A percentile compares a stretch with the other conserved stretches of the same genome.
These are phyloP conservation scores for Polyporus arcularius DNA, from an alignment of 768 basidiomycete genomes.

Conservation along the genomic window DNA sequence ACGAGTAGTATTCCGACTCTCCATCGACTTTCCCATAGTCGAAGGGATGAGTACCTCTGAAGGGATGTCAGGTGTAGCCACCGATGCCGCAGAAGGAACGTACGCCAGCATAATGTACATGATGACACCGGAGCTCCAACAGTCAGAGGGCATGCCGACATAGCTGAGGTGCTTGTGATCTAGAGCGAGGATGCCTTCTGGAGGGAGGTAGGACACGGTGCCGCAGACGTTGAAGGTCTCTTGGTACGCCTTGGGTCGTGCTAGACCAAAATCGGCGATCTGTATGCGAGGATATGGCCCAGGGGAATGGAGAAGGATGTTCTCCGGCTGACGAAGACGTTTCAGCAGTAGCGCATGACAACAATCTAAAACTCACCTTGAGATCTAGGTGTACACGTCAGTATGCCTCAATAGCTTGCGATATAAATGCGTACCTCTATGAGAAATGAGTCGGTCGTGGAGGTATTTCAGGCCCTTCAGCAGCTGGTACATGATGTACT, in stretches of 20 bases:
- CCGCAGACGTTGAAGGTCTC: slow-evolving; percentile 86
- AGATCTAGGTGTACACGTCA: slow-evolving; percentile 45
- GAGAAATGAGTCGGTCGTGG: slow-evolving; percentile 72
- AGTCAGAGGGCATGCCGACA: slow-evolving; percentile 83
- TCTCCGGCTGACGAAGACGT: slow-evolving; percentile 60
- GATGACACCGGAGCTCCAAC: slow-evolving; percentile 85
- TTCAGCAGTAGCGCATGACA: not conserved
- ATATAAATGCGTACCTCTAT: slow-evolving; percentile 57
- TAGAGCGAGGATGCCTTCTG: slow-evolving; percentile 80
- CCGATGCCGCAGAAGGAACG: slow-evolving; percentile 29
- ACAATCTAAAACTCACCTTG: slow-evolving; percentile 44
- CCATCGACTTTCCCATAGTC: slow-evolving; percentile 48
- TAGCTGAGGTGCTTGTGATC: slow-evolving; percentile 76
- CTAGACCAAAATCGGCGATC: slow-evolving; percentile 87
- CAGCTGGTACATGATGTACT: slow-evolving; percentile 82
- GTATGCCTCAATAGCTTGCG: not conserved
- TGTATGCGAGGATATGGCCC: slow-evolving; percentile 84
- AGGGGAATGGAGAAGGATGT: slow-evolving; percentile 76
- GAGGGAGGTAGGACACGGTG: slow-evolving; percentile 85
- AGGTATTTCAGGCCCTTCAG: slow-evolving; percentile 71
- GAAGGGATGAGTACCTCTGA: slow-evolving; percentile 76
- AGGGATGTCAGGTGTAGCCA: not conserved
- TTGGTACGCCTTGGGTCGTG: slow-evolving; percentile 75
- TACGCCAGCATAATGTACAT: slow-evolving; percentile 85
- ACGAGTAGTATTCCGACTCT: slow-evolving; percentile 26